Evolutionary conservation across 2,329 filamentous ascomycete genomes (phyloP).

Genomic region (Penicillium hordei): DNA sequence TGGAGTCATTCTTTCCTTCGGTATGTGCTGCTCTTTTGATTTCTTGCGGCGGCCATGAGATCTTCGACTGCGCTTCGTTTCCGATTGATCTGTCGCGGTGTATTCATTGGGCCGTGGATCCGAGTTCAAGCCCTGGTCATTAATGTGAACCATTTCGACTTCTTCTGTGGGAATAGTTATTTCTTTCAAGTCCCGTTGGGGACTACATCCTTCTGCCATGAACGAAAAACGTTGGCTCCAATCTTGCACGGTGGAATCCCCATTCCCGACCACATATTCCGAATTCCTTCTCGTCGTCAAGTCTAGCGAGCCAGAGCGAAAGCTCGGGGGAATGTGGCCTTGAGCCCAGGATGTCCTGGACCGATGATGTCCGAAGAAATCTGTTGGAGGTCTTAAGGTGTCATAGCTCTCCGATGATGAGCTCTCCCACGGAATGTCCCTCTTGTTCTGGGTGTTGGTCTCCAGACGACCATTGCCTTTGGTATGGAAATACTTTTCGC

Average conservation of each 20-base stretch:
- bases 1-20: conserved; percentile 19
- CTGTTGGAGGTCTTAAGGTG: neutral
- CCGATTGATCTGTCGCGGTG: neutral
- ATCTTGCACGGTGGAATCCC: neutral
- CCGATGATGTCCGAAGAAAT: conserved; percentile 1
- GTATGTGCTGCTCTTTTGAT: neutral
- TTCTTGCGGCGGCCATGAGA: neutral
- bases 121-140: neutral
- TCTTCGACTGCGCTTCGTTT: neutral
- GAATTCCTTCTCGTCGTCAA: neutral
- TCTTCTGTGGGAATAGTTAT: neutral
- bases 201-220: neutral
- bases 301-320: conserved; percentile 13
- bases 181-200: neutral
- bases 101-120: neutral
- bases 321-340: conserved; percentile 14
- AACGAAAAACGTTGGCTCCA: conserved; percentile 5
- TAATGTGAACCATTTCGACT: conserved; percentile 16
- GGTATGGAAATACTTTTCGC: conserved; percentile 21
- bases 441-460: neutral
- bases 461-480: neutral
- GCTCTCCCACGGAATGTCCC: neutral
- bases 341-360: conserved; percentile 13
- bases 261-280: neutral
- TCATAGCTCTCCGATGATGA: neutral